Percentiles rank a stretch among this genome's conserved stretches.
Evolutionary conservation across 2,329 filamentous ascomycete species (phyloP).

Genomic region (Diaporthe sp.): DNA sequence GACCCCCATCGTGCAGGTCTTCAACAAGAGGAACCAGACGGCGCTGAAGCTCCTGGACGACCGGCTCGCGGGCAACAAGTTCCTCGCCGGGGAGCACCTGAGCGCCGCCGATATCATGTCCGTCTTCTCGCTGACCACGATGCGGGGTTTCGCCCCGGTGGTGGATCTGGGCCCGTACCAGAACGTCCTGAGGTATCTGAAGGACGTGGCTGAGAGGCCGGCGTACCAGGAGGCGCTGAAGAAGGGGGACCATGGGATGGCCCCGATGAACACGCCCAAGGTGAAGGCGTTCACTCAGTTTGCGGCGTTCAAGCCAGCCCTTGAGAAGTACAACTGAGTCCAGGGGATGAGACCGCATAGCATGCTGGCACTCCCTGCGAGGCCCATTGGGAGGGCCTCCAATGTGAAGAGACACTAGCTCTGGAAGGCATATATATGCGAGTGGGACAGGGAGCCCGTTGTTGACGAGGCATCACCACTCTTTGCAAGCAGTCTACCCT

Average conservation of each 20-base stretch:
- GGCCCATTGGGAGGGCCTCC: too few relatives aligned
- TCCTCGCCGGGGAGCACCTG: slow-evolving; percentile 73
- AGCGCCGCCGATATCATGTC: slow-evolving; percentile 77
- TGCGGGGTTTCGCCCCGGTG: slow-evolving; percentile 64
- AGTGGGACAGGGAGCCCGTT: background rate
- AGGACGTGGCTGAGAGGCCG: slow-evolving; percentile 58
- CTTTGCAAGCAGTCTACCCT: background rate
- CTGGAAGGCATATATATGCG: background rate
- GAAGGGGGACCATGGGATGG: slow-evolving; percentile 64
- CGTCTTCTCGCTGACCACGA: slow-evolving; percentile 72
- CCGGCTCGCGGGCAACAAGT: slow-evolving; percentile 62
- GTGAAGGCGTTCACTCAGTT: slow-evolving; percentile 38
- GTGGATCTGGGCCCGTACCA: slow-evolving; percentile 57
- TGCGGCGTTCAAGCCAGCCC: slow-evolving; percentile 1
- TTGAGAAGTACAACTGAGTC: slow-evolving; percentile 16
- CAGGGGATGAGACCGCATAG: background rate
- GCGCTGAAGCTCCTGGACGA: slow-evolving; percentile 62
- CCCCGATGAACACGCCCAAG: slow-evolving; percentile 44
- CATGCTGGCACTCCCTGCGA: background rate
- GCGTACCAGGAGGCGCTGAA: slow-evolving; percentile 63
- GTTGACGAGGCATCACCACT: background rate
- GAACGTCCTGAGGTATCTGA: slow-evolving; percentile 61
- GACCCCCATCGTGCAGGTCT: slow-evolving; percentile 44
- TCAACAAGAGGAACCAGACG: slow-evolving; percentile 48
- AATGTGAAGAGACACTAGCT: background rate